Conservation (phyloP, 1,139 yeast genomes). For the Eremothecium cymbalariae region DNA sequence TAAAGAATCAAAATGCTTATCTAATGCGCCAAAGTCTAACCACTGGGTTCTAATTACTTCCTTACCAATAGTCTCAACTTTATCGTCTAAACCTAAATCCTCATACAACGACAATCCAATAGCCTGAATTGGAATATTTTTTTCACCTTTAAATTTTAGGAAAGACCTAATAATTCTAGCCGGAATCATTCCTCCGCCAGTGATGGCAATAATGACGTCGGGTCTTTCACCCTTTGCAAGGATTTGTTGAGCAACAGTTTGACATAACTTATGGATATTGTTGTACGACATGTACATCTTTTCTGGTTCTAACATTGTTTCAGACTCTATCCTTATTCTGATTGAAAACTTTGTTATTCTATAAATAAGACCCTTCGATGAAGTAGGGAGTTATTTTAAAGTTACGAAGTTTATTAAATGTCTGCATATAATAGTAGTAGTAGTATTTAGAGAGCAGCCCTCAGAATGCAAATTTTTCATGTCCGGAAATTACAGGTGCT, state of each 20-base stretch:
- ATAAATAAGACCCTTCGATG: too few species aligned
- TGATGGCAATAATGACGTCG: conserved; percentile 81
- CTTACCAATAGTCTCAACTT: conserved; percentile 63
- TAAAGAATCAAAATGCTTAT: conserved; percentile 50
- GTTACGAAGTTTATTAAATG: too few species aligned
- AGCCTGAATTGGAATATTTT: conserved; percentile 89
- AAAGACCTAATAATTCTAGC: conserved; percentile 91
- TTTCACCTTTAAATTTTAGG: conserved; percentile 75
- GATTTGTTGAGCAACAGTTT: conserved; percentile 67
- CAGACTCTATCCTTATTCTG: too few species aligned
- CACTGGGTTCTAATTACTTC: conserved; percentile 92
- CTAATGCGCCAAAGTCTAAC: conserved; percentile 67
- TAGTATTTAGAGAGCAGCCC: too few species aligned
- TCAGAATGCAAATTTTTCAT: conserved; percentile 2
- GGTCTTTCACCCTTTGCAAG: conserved; percentile 59
- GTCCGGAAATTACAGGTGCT: not conserved
- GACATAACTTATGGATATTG: conserved; percentile 88
- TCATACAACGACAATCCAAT: conserved; percentile 87
- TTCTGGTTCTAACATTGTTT: conserved; percentile 14
- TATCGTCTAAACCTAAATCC: conserved; percentile 54
- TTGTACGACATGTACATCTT: conserved; percentile 86
- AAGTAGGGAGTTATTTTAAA: too few species aligned
- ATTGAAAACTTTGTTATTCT: too few species aligned
- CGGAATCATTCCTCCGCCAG: conserved; percentile 94
- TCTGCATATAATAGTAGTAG: too few species aligned